Percentiles rank a stretch among this genome's conserved stretches.
Conservation (phyloP, 805 yeast species). For the Hanseniaspora clermontiae region DNA sequence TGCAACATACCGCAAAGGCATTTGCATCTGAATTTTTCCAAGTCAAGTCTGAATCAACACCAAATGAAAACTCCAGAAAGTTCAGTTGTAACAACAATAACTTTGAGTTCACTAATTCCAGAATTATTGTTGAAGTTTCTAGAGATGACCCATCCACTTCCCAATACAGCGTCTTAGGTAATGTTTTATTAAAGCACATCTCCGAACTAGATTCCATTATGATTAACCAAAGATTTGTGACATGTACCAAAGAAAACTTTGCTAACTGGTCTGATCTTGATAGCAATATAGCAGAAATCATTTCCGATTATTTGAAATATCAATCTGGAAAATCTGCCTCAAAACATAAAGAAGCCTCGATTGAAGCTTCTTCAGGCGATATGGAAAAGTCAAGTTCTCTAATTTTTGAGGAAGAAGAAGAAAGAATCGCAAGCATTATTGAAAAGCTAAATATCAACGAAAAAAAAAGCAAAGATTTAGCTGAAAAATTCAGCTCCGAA, state of each 20-base stretch:
- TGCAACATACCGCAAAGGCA: neutral
- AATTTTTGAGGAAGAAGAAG: constrained; percentile 16
- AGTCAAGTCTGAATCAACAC: constrained; percentile 4
- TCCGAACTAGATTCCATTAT: constrained; percentile 37
- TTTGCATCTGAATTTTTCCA: neutral
- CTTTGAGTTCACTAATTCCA: constrained; percentile 1
- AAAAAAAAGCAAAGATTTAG: neutral
- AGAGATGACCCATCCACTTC: constrained; percentile 10
- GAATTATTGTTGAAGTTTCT: constrained; percentile 11
- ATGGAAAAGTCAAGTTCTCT: neutral
- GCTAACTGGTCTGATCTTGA: constrained; percentile 44
- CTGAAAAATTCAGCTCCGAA: constrained; percentile 20
- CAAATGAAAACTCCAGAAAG: constrained; percentile 10
- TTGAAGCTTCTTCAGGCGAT: neutral
- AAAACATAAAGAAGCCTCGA: neutral
- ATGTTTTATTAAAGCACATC: constrained; percentile 4
- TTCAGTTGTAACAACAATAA: neutral
- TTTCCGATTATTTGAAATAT: constrained; percentile 3
- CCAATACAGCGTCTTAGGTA: constrained; percentile 1
- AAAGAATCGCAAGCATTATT: constrained; percentile 4
- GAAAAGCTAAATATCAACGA: neutral
- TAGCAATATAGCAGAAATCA: neutral
- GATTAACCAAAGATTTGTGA: constrained; percentile 63
- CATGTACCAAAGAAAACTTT: constrained; percentile 56
- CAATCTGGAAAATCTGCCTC: neutral